These are phyloP conservation scores for Leccinum fuscescens DNA, from an alignment of 1,284 basidiomycete genomes.

Conservation along the genomic window DNA sequence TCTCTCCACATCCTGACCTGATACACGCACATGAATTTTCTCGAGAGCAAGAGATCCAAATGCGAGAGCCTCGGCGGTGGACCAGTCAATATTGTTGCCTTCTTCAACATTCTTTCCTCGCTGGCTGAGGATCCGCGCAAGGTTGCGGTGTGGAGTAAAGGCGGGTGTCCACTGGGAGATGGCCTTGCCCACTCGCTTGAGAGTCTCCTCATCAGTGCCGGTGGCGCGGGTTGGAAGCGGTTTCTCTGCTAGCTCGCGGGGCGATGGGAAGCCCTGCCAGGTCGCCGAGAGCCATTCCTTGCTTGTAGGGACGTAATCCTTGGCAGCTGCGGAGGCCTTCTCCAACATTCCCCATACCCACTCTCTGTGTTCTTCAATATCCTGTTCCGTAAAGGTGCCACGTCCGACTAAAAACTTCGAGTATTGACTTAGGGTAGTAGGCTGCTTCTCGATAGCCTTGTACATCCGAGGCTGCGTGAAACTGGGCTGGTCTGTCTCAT, in stretches of 20 bases:
- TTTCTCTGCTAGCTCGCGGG: conserved; percentile 91
- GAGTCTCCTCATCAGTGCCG: conserved; percentile 75
- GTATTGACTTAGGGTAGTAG: conserved; percentile 90
- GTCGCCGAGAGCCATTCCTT: conserved; percentile 98
- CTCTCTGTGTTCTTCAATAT: conserved; percentile 97
- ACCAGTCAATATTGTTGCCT: conserved; percentile 95
- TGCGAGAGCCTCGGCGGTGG: conserved; percentile 98
- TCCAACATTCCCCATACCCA: conserved; percentile 99
- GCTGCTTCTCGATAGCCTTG: conserved; percentile 93
- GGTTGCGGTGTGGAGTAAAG: conserved; percentile 91
- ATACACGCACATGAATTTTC: conserved; percentile 92
- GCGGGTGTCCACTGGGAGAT: conserved; percentile 84
- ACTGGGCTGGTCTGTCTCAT: conserved; percentile 98
- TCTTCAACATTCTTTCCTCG: conserved; percentile 91
- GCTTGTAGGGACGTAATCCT: conserved; percentile 91
- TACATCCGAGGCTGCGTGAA: conserved; percentile 99
- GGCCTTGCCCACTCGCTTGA: conserved; percentile 83
- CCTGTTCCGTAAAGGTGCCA: conserved; percentile 92
- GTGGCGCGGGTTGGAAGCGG: conserved; percentile 89
- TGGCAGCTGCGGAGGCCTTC: conserved; percentile 85
- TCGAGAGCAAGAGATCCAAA: conserved; percentile 93
- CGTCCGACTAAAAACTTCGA: conserved; percentile 88
- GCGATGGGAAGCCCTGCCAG: conserved; percentile 98
- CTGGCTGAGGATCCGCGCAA: conserved; percentile 86
- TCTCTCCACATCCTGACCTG: conserved; percentile 98